Evolutionary conservation across 2,329 filamentous ascomycete genomes (phyloP), one percentile per base, ranked within the genome.

Genomic region (Neopestalotiopsis clavispora): DNA sequence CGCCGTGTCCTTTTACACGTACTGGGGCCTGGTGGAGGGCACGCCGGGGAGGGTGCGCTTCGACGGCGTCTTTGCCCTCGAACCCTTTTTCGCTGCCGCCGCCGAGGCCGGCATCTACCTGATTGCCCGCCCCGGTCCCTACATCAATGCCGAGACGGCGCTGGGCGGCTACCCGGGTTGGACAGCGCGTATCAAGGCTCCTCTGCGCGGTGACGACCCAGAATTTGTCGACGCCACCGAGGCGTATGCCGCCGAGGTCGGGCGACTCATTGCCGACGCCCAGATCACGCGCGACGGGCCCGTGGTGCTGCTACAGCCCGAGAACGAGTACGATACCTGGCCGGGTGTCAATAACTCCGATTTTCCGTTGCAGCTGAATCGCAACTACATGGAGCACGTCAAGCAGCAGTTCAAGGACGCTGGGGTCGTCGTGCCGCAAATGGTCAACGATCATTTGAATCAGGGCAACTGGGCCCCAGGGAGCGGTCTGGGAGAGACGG

Each of bases 251-350:
- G 78, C 84, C 6, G 83, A 89, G 9, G 85, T 95, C 63, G 87
- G 87, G 32, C 84, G 84, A 13, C 89, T 90, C 10, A 91, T 97
- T 72, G 91, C 93, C 4, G 88, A 90, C 67, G 90, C 88, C 0
- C 93, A 96, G 74, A 95, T 97, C 74, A 95, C 92, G 1, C 93
- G 94, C 65, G 93, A 92, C 0, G 94, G 94, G 0, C 93, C 93
- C 0, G 86, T 97, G 7, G 93, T 97, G 69, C 81, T 95, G 1
- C 86, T 92, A 56, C 94, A 97, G 77, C 91, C 92, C 0, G 94
- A 97, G 78, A 97, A 96, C 71, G 94, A 96, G 77, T 95, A 95
- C 42, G 81, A 86, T 3, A 78, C 80, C 0, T 93, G 91, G 72
- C 91, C 91, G 0, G 89, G 94, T 73, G 84, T 85, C 0, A 82